Base-by-base conservation (phyloP, 2,329 filamentous ascomycete genomes). In the Colletotrichum sp. region DNA sequence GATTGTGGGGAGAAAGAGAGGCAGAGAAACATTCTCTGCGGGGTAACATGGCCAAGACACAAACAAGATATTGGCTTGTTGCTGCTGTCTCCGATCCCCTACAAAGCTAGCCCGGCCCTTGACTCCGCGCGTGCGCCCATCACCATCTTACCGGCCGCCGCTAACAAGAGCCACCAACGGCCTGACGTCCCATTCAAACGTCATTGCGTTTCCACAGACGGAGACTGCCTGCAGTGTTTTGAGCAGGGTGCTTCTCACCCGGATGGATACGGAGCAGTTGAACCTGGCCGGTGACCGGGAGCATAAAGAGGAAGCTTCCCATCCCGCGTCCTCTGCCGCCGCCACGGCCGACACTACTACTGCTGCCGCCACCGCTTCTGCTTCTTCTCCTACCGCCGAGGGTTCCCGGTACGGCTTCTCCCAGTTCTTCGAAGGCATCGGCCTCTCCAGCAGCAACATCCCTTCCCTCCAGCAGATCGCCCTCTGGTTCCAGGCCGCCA, bases 321-420 rank as follows among this genome's bases (percentile, higher is more conserved):
- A 30, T 48, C 63, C 63, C 39, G 60, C 59, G 16, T 81, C 84
- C 65, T 76, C 85, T 36, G 81, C 86, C 8, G 86, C 86, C 15
- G 18, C 59, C 59, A 32, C 15, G 28, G 67, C 80, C 28, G 78
- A 68, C 43, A 24, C n/a, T 2, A 24, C 43, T 21, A 12, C 43
- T 48, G 43, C 43, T 48, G 43, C 43, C 4, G 43, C 59, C n/a
- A n/a, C n/a, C n/a, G n/a, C n/a, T n/a, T n/a, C n/a, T 39, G 74
- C 85, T 36, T 81, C 86, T 7, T 86, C 86, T 15, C 1, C 59
- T 30, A 67, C 80, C 59, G 68, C 80, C 28, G 78, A 68, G 34
- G 52, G 67, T 52, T 21, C 67, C 30, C 72, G 64, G 12, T 73
- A 55, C 64, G 70, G 64, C 65, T 73, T 76, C 59, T 64, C 70